Base-by-base conservation (phyloP, 2,329 filamentous ascomycete species). In the Sporothrix brunneoviolacea region DNA sequence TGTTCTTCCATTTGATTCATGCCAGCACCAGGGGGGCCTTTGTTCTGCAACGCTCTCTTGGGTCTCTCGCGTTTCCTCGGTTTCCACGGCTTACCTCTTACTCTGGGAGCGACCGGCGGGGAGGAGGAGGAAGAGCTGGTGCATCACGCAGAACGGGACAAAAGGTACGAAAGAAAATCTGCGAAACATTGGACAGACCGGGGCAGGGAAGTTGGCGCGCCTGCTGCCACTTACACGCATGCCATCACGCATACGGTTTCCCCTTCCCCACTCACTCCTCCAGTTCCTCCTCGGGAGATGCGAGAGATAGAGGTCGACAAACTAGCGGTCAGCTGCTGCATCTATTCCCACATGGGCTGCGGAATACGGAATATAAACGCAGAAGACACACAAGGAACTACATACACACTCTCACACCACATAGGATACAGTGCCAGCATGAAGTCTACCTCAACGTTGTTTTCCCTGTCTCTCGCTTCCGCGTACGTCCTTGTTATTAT, bases 291-390 rank as follows among this genome's bases (percentile, higher is more conserved):
- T 52, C 40, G 35, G 24, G 19, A 33, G n/a, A 18, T 28, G 35
- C 10, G 5, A 35, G 19, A 45, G 28, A 48, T 33, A 10, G 16
- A 19, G 16, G n/a, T 19, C 7, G 13, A 39, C 52, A 22, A 54
- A 54, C 48, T 48, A 48, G 52, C 52, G 52, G 52, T 54, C 52
- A 51, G 30, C 33, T 30, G 5, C 28, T 7, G 41, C 41, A 27
- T 35, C n/a, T 19, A 12, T 13, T 21, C n/a, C 9, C 35, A 16
- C 35, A 19, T n/a, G n/a, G n/a, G n/a, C n/a, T n/a, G n/a, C n/a
- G n/a, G n/a, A n/a, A n/a, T n/a, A n/a, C n/a, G n/a, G n/a, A n/a
- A n/a, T n/a, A n/a, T n/a, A n/a, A n/a, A n/a, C n/a, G n/a, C n/a
- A n/a, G n/a, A n/a, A n/a, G n/a, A n/a, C n/a, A n/a, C n/a, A n/a